These are phyloP conservation scores for Cyclotella distinguenda DNA, from an alignment of 108 stramenopile genomes.

Conservation along the genomic window DNA sequence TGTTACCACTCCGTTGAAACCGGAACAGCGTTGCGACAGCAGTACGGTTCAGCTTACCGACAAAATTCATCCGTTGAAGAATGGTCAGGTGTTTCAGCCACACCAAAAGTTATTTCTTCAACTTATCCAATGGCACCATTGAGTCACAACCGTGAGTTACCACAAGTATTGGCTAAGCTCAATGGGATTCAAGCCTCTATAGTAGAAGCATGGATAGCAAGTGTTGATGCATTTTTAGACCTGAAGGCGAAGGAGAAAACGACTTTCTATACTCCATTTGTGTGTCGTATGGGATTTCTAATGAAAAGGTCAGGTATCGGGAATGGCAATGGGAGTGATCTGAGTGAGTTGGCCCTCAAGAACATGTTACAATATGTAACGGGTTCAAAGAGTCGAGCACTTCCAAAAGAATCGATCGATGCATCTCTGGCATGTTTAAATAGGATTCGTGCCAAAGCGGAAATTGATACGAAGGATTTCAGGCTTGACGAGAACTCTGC, in stretches of 20 bases:
- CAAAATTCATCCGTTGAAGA: slow-evolving; percentile 35
- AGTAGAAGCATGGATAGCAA: slow-evolving; percentile 79
- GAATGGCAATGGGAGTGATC: slow-evolving; percentile 49
- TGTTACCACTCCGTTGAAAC: slow-evolving; percentile 56
- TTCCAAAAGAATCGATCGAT: slow-evolving; percentile 57
- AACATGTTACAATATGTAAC: slow-evolving; percentile 77
- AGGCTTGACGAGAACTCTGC: slow-evolving; percentile 2
- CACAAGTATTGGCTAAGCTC: slow-evolving; percentile 49
- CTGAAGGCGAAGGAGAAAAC: slow-evolving; percentile 75
- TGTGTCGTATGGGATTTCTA: slow-evolving; percentile 64
- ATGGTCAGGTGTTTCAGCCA: slow-evolving; percentile 28
- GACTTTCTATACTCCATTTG: slow-evolving; percentile 79
- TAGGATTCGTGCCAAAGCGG: slow-evolving; percentile 31
- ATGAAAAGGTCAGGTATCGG: slow-evolving; percentile 52
- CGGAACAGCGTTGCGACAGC: slow-evolving; percentile 22
- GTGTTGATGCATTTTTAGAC: slow-evolving; percentile 69
- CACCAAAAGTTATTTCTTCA: slow-evolving; percentile 24
- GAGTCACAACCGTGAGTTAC: slow-evolving; percentile 32
- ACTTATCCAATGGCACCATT: slow-evolving; percentile 40
- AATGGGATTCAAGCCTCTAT: slow-evolving; percentile 60
- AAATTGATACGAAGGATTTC: slow-evolving; percentile 8
- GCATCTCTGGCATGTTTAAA: slow-evolving; percentile 49
- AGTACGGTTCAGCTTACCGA: slow-evolving; percentile 39
- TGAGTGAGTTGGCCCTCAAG: slow-evolving; percentile 53
- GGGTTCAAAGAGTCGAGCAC: slow-evolving; percentile 60